These are phyloP conservation scores for Fusarium annulatum DNA, from an alignment of 2,329 filamentous ascomycete species.

Conservation along the genomic window DNA sequence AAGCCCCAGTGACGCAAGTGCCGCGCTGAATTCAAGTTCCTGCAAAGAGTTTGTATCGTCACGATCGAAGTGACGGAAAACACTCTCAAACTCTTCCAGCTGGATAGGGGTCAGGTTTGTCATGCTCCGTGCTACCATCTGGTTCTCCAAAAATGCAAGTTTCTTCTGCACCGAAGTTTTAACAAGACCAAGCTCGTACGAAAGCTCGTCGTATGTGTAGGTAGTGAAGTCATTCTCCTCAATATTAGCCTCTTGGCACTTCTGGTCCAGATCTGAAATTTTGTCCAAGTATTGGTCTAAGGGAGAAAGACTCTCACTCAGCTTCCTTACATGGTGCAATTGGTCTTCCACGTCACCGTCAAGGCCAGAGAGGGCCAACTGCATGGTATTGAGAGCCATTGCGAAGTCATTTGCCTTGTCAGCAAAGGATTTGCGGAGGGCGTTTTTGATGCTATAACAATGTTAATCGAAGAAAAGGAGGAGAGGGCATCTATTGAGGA, in stretches of 20 bases:
- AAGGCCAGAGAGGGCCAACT: conserved; percentile 93
- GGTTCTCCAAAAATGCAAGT: conserved; percentile 95
- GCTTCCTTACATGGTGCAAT: conserved; percentile 83
- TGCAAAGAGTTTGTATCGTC: conserved; percentile 90
- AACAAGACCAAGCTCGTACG: conserved; percentile 92
- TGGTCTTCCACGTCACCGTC: conserved; percentile 98
- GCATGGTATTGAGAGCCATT: conserved; percentile 92
- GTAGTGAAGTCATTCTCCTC: conserved; percentile 99
- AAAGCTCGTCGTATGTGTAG: conserved; percentile 96
- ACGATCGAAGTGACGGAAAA: conserved; percentile 97
- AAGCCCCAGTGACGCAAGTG: conserved; percentile 91
- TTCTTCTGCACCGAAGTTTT: conserved; percentile 96
- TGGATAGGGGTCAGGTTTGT: conserved; percentile 98
- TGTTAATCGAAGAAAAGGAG: conserved; percentile 45
- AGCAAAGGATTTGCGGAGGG: conserved; percentile 89
- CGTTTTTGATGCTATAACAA: conserved; percentile 84
- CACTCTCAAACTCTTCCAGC: conserved; percentile 97
- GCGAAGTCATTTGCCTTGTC: conserved; percentile 99
- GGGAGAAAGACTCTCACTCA: conserved; percentile 86
- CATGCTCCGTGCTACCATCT: conserved; percentile 98
- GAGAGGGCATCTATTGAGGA: neutral
- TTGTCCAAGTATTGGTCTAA: conserved; percentile 92
- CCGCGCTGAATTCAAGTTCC: conserved; percentile 95
- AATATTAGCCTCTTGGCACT: conserved; percentile 96
- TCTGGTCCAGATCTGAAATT: conserved; percentile 85